phyloP scores from a whole-genome alignment of 805 yeast genomes.

The Tetrapisispora pingtungensis region DNA sequence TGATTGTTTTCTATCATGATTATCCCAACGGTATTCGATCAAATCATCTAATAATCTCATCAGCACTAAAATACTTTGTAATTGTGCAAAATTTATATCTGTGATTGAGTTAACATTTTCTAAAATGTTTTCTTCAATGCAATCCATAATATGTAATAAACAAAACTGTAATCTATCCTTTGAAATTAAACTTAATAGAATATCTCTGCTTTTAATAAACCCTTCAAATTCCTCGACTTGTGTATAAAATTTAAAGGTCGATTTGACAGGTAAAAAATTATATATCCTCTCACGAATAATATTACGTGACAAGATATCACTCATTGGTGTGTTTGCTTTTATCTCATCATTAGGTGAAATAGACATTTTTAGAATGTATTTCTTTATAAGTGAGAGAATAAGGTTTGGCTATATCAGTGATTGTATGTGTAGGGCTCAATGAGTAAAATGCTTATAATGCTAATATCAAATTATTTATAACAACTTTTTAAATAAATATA shows the following conservation, averaged over 20 bases:
- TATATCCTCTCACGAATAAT: slow-evolving; percentile 8
- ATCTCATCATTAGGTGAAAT: neutral
- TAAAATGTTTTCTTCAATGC: slow-evolving; percentile 7
- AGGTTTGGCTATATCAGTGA: neutral
- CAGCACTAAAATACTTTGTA: slow-evolving; percentile 29
- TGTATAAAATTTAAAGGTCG: slow-evolving; percentile 4
- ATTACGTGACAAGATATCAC: slow-evolving; percentile 8
- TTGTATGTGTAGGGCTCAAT: no score
- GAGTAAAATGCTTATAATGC: no score
- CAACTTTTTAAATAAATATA: no score
- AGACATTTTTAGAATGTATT: neutral
- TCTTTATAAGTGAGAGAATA: no score
- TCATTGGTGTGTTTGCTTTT: slow-evolving; percentile 2
- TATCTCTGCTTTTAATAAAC: slow-evolving; percentile 7
- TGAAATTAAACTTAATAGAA: slow-evolving; percentile 8
- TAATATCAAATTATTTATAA: no score
- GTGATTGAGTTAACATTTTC: slow-evolving; percentile 4
- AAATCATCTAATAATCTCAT: slow-evolving; percentile 32
- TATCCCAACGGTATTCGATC: slow-evolving; percentile 31
- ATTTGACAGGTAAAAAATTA: slow-evolving; percentile 9
- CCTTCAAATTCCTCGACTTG: slow-evolving; percentile 14
- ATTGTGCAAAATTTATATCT: slow-evolving; percentile 7
- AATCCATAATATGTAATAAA: slow-evolving; percentile 6
- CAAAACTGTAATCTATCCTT: neutral
- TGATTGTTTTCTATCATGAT: slow-evolving; percentile 17